Evolutionary conservation across 164 flowering plant genomes (phyloP).

Genomic region (Vitis rupestris): DNA sequence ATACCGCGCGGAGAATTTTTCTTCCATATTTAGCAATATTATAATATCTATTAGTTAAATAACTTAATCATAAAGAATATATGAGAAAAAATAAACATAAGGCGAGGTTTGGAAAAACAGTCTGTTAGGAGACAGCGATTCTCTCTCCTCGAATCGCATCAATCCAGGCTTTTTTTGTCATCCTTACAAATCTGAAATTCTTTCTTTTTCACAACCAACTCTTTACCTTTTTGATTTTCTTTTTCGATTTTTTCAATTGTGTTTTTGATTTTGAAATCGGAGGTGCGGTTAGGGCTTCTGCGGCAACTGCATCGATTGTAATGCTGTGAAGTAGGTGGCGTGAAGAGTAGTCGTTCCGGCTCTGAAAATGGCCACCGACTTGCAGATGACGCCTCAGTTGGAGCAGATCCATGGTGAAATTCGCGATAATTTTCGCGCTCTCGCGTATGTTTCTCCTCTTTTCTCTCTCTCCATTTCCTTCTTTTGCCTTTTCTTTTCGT

Average conservation of each 20-base stretch:
- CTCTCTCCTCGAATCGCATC: neutral
- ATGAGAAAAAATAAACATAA: too few species aligned
- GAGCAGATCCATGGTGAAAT: constrained; percentile 99
- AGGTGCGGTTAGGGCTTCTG: constrained; percentile 4
- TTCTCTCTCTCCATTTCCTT: constrained; percentile 4
- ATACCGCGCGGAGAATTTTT: too few species aligned
- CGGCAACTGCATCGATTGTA: too few species aligned
- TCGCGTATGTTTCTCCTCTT: constrained; percentile 37
- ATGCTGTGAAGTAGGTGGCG: constrained; percentile 3
- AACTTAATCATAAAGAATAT: too few species aligned
- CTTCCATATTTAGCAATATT: too few species aligned
- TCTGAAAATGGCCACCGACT: constrained; percentile 28
- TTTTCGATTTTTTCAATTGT: neutral
- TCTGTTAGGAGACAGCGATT: neutral
- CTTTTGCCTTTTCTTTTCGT: neutral
- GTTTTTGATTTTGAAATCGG: too few species aligned
- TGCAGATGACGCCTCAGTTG: constrained; percentile 57
- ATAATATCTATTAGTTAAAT: too few species aligned
- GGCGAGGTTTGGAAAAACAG: too few species aligned
- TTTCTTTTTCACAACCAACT: too few species aligned
- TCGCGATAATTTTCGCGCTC: constrained; percentile 73
- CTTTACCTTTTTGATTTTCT: neutral
- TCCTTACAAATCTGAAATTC: neutral
- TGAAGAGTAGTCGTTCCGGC: constrained; percentile 7
- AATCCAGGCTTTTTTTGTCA: neutral